Evolutionary conservation across 192 early-diverging fungal species (phyloP), one percentile per base, ranked within the genome.

Genomic region (Podila clonocystis): DNA sequence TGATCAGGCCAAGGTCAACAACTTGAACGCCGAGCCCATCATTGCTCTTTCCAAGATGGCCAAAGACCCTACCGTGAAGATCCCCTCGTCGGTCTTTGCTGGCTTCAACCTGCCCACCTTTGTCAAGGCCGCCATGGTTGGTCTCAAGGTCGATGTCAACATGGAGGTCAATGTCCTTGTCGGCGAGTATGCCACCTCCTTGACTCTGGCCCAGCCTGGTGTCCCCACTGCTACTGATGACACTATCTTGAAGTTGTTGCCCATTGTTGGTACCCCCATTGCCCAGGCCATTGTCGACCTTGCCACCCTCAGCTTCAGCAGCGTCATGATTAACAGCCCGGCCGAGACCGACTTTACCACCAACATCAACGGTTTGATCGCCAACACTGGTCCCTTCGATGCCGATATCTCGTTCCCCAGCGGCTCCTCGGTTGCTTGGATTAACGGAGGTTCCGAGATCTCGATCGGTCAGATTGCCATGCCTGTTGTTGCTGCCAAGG

Each of bases 201-300:
- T 90, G 28, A 20, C 70, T 0, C 82, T 86, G 29, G 58, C 62
- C 61, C 87, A 90, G 72, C 58, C 19, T 36, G 70, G 70, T 41
- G 83, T 90, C 28, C 75, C 80, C 17, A 83, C 83, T 41, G 48
- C 55, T 15, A 84, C 85, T 4, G 89, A 90, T 79, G 52, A 57
- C n/a, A 82, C 85, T 8, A 72, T 90, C 71, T 67, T 82, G 55
- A 80, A 82, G 59, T 72, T 90, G 22, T 83, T 89, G 29, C 85
- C 87, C 41, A 68, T 87, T 36, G 84, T 91, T 57, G 87, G 85
- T 50, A 83, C 82, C 36, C 89, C 89, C 24, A 85, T 90, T 74
- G 89, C 87, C 20, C 85, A 86, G 73, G 55, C 73, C 4, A 85
- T 90, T 74, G 87, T 90, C 61, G 69, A 76, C 67, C 60, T 61